Conservation (phyloP, 495 filamentous ascomycete genomes). For the Penicillium lividum region DNA sequence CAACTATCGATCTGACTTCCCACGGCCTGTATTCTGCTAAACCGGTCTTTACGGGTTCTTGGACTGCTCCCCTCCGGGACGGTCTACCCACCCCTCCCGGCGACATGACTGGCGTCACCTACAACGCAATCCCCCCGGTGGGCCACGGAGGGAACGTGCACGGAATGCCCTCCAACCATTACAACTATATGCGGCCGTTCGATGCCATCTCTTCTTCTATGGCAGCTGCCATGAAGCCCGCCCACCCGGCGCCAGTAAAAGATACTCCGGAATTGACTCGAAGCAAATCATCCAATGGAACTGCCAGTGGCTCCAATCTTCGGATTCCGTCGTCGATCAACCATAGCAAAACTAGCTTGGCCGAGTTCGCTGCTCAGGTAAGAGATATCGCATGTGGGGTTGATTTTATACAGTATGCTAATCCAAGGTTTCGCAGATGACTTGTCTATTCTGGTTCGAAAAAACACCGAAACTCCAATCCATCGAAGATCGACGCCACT, state of each 20-base stretch:
- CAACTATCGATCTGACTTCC: constrained; percentile 27
- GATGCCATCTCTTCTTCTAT: constrained; percentile 29
- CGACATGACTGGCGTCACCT: constrained; percentile 52
- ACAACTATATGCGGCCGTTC: constrained; percentile 29
- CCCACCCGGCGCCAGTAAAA: constrained; percentile 27
- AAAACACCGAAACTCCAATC: constrained; percentile 70
- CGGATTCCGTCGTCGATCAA: constrained; percentile 75
- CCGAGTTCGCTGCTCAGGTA: constrained; percentile 83
- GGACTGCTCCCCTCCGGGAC: constrained; percentile 46
- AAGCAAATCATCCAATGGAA: constrained; percentile 35
- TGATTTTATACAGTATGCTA: neutral
- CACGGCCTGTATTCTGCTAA: constrained; percentile 18
- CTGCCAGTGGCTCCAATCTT: constrained; percentile 61
- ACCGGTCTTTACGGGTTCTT: constrained; percentile 24
- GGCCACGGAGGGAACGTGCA: constrained; percentile 37
- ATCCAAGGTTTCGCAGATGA: constrained; percentile 61
- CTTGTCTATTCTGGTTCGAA: constrained; percentile 98
- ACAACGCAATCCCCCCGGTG: constrained; percentile 39
- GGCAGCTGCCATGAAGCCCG: constrained; percentile 28
- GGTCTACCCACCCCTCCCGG: constrained; percentile 52
- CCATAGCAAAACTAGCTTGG: constrained; percentile 67
- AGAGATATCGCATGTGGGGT: constrained; percentile 12
- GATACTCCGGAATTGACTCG: constrained; percentile 27
- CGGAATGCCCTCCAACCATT: constrained; percentile 32
- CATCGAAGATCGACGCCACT: constrained; percentile 66